Evolutionary conservation across 192 early-diverging fungal genomes (phyloP), one percentile per base, ranked within the genome.

Genomic region (Backusella mclennaniae): DNA sequence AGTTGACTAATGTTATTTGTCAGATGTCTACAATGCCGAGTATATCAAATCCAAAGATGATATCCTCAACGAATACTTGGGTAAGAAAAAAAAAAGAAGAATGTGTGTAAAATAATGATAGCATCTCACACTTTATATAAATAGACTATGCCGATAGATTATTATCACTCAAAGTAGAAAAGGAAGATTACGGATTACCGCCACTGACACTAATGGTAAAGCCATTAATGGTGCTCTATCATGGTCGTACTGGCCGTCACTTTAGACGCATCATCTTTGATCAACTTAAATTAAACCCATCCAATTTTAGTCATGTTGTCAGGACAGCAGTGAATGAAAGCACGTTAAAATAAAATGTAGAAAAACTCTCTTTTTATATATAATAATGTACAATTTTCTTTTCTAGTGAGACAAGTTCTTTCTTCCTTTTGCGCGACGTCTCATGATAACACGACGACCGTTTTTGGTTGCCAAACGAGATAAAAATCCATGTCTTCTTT

Each of bases 401-500:
- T 67, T 73, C 79, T 90, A 97, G 80, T 95, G 95, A 21, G 94
- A 92, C 73, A 99, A 85, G 82, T 80, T 88, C 76, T 93, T 93
- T 80, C 97, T 89, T 35, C 97, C 97, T 86, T 99, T 99, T 69
- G 95, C 69, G 76, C 87, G 89, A 19, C 98, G 87, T 68, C 94
- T 86, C 15, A 79, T 77, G 35, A 99, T 83, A 1, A 95, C 88
- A 75, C 88, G 92, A 29, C 95, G 88, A 6, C 98, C 98, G 21
- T 81, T 87, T 69, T 91, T 90, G 38, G 92, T 95, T 73, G 90
- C 84, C 76, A 96, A 80, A 14, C 98, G 87, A 52, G 86, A 84
- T 78, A 98, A 87, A 83, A 98, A 99, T 68, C 98, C 98, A 83
- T 94, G 93, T 80, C 90, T 89, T 74, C 97, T 88, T 86, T 98